Evolutionary conservation across 805 yeast species (phyloP), one percentile per base, ranked within the genome.

Genomic region (Zygotorulaspora florentina): DNA sequence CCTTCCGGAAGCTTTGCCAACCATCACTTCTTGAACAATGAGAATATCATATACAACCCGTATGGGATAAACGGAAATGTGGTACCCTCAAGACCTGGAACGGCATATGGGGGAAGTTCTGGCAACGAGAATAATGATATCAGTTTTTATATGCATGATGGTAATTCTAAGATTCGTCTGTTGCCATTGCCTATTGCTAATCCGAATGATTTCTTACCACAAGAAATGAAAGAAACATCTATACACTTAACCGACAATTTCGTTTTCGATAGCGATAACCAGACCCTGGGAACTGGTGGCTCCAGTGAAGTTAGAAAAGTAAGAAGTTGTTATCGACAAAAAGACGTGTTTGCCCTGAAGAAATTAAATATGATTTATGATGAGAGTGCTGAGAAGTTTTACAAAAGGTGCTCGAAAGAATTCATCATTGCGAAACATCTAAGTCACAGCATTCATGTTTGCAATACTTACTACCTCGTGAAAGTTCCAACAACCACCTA

Each of bases 251-350:
- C 73, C 26, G 83, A 81, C 37, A 78, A 76, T 45, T 85, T 78
- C 57, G 77, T 72, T 35, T 52, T 75, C 15, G 69, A 73, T 2
- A 67, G 68, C 20, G 70, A 68, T 40, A 69, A 69, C 18, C 73
- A 74, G 43, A 76, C 73, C 39, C 62, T 85, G 41, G 93, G 90
- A 2, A 77, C 75, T 45, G 93, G 95, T 39, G 90, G 90, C 2
- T 77, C 85, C 2, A 77, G 87, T 4, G 76, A 77, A 40, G 89
- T 85, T 16, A 70, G 82, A 44, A 75, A 75, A 46, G 64, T 76
- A 3, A 67, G 69, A 45, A 61, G 67, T 12, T 62, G 67, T 34
- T 54, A 61, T 18, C 50, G 51, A 28, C 60, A 64, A 17, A 72
- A 71, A 45, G 71, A 73, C 46, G 52, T 72, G 5, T 83, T 66